Percentiles rank a stretch among this genome's conserved stretches.
Conservation (phyloP, 352 stramenopile species). For the Phytophthora melonis region DNA sequence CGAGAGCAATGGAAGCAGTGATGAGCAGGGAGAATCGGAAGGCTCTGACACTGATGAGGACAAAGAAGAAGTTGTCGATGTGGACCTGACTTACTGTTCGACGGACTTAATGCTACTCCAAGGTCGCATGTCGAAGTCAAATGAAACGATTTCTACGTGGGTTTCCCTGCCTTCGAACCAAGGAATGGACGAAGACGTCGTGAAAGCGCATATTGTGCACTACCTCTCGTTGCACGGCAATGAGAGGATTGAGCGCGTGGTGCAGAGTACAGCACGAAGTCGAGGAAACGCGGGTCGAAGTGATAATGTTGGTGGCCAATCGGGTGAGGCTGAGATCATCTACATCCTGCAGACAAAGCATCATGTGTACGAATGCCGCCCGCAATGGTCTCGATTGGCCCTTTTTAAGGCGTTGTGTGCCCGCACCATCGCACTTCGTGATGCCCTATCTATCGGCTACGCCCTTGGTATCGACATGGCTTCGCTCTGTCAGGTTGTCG, state of each 20-base stretch:
- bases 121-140: conserved; percentile 43
- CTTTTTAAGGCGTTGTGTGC: conserved; percentile 80
- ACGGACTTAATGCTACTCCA: conserved; percentile 87
- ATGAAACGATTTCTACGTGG: conserved; percentile 73
- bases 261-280: conserved; percentile 64
- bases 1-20: conserved; percentile 8
- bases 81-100: conserved; percentile 84
- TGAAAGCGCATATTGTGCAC: conserved; percentile 82
- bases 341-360: conserved; percentile 86
- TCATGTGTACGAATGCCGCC: conserved; percentile 87
- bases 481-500: conserved; percentile 85
- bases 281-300: conserved; percentile 4
- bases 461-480: conserved; percentile 89
- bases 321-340: conserved; percentile 68
- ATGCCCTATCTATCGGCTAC: conserved; percentile 88
- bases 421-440: conserved; percentile 62
- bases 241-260: conserved; percentile 75
- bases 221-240: conserved; percentile 79
- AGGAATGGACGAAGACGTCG: conserved; percentile 55
- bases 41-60: conserved; percentile 12
- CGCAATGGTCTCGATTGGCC: conserved; percentile 84
- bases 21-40: conserved; percentile 12
- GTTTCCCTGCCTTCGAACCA: conserved; percentile 82
- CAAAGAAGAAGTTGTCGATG: conserved; percentile 48
- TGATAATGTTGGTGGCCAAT: conserved; percentile 25